These are phyloP conservation scores for Anacardium occidentale DNA, from an alignment of 345 rosid species.

Conservation along the genomic window DNA sequence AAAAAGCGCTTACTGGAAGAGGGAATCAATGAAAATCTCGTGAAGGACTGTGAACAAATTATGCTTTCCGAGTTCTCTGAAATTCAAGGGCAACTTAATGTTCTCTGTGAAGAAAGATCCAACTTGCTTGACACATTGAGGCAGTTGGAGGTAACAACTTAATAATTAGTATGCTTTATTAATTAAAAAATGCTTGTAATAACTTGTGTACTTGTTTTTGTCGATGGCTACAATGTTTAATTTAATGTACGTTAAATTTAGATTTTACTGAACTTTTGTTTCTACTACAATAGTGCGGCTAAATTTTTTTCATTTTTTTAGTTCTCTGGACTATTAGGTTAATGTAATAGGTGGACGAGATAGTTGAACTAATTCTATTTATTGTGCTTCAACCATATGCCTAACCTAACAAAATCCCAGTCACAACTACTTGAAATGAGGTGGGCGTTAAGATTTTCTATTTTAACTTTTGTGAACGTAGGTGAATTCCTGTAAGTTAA, in stretches of 20 bases:
- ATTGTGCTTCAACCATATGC: background rate
- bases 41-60: slow-evolving; percentile 86
- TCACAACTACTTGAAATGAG: background rate
- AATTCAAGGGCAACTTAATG: slow-evolving; percentile 62
- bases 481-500: background rate
- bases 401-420: background rate
- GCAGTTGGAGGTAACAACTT: slow-evolving; percentile 72
- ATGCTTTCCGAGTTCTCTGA: slow-evolving; percentile 83
- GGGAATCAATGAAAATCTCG: slow-evolving; percentile 64
- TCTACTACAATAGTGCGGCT: background rate
- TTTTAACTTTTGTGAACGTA: background rate
- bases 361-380: background rate
- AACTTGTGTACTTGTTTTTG: background rate
- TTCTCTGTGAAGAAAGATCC: slow-evolving; percentile 76
- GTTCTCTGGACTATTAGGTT: slow-evolving; percentile 8
- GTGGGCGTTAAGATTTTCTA: background rate
- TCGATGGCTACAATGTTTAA: background rate
- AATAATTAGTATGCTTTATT: background rate
- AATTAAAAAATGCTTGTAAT: slow-evolving; percentile 11
- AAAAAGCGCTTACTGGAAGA: slow-evolving; percentile 62
- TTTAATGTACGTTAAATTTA: background rate
- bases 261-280: background rate
- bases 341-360: background rate
- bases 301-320: background rate
- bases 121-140: slow-evolving; percentile 75